Evolutionary conservation across 345 rosid species (phyloP).

Genomic region (Rhizophora mangle): DNA sequence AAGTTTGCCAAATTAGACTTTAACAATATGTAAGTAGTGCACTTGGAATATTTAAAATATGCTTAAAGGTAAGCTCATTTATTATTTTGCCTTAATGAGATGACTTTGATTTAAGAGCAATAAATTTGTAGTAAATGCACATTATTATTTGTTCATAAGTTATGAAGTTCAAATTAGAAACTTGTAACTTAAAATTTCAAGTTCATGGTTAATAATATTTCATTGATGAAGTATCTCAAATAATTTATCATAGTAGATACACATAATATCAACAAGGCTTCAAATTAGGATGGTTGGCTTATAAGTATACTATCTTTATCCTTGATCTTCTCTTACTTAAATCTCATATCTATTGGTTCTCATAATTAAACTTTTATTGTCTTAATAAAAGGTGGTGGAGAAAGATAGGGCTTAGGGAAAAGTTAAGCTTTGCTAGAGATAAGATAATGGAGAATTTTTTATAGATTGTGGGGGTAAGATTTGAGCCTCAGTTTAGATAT

Average conservation of each 20-base stretch:
- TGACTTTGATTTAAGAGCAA: no score
- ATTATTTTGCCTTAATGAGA: no score
- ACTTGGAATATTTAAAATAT: conserved; percentile 39
- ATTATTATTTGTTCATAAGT: no score
- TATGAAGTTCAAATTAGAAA: no score
- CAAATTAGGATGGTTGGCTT: neutral
- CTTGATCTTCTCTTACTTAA: neutral
- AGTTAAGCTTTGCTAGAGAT: conserved; percentile 35
- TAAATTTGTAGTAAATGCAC: no score
- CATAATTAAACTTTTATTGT: neutral
- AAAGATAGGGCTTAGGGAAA: conserved; percentile 21
- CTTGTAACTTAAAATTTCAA: neutral
- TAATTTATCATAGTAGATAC: no score
- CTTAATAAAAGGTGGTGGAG: conserved; percentile 45
- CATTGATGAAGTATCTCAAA: no score
- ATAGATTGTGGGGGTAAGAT: conserved; percentile 27
- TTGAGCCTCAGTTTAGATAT: conserved; percentile 25
- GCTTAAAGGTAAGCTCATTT: conserved; percentile 26
- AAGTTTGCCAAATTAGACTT: conserved; percentile 48
- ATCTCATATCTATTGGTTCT: neutral
- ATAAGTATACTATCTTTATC: neutral
- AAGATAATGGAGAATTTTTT: conserved; percentile 36
- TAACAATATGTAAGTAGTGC: conserved; percentile 35
- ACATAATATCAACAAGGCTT: no score
- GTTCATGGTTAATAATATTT: neutral